Evolutionary conservation across 163 green algal genomes (phyloP), one percentile per base, ranked within the genome.

Genomic region (Scenedesmus sp.): DNA sequence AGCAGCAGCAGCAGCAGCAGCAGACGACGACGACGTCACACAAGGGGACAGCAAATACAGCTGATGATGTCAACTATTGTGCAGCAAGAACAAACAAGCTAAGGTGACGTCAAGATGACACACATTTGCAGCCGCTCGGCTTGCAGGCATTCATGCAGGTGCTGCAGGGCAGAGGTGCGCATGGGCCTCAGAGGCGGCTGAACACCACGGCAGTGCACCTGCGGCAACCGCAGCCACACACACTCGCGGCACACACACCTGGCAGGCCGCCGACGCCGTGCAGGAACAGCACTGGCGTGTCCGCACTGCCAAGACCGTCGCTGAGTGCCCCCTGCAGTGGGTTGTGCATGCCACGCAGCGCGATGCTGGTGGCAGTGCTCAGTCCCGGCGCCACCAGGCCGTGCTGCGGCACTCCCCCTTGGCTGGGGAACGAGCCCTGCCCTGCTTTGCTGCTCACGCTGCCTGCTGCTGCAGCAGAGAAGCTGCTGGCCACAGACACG

Each of bases 211-310:
- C 37, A 30, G 30, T 40, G 9, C 30, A 18, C 5, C 30, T 40
- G 20, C 30, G 40, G 7, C 65, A 76, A 30, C 30, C 40, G 65
- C 30, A 20, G 65, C 9, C 2, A 20, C 7, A 20, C 20, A 40
- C 30, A 76, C 65, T 40, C 4, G 30, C 20, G 65, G 26, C 1
- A 6, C 30, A 76, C 65, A 7, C 65, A 76, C 65, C 65, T 6
- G 88, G 56, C 49, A 95, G 46, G n/a, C 92, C 92, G 15, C 92
- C 93, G 30, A 95, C 90, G 35, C 93, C 93, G 56, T 95, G 93
- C 61, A 94, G 81, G 85, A 95, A 95, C 33, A 95, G 70, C 30
- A 95, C 92, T 33, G 93, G 93, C n/a, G 68, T 92, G 70, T 92
- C 88, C 37, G 68, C 73, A 24, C 87, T 91, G 87, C 87, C 87